Conservation (phyloP, 129 eudicot species). For the Kitagawia praeruptora region DNA sequence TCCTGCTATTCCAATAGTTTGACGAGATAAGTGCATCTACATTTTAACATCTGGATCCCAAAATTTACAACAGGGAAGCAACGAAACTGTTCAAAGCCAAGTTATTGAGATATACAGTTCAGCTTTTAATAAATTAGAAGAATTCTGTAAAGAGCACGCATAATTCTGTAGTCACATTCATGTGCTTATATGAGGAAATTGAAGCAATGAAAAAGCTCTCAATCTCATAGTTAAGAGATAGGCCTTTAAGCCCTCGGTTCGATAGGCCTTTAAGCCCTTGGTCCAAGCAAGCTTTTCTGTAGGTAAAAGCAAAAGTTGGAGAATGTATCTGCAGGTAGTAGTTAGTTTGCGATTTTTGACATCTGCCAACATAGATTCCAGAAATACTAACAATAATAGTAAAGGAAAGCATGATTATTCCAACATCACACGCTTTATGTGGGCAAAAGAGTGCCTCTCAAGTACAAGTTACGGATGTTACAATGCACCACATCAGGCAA, state of each 20-base stretch:
- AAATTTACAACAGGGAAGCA: background rate
- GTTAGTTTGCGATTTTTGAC: background rate
- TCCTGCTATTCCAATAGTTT: background rate
- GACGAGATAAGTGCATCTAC: background rate
- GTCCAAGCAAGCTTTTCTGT: background rate
- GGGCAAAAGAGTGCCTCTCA: background rate
- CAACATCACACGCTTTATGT: background rate
- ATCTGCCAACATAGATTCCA: background rate
- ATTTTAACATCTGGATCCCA: background rate
- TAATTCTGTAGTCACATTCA: background rate
- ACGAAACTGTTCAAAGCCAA: background rate
- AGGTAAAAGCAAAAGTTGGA: background rate
- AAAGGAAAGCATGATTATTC: background rate
- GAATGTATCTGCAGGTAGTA: background rate
- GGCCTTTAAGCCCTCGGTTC: background rate
- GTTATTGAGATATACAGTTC: background rate
- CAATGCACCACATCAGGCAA: background rate
- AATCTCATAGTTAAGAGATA: background rate
- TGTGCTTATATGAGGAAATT: background rate
- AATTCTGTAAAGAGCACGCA: background rate
- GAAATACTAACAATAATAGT: background rate
- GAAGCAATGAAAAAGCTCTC: background rate
- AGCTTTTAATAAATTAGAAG: background rate
- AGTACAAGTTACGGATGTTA: background rate
- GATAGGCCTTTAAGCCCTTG: background rate